Conservation (phyloP, 192 early-diverging fungal genomes). For the Umbelopsis sp. region DNA sequence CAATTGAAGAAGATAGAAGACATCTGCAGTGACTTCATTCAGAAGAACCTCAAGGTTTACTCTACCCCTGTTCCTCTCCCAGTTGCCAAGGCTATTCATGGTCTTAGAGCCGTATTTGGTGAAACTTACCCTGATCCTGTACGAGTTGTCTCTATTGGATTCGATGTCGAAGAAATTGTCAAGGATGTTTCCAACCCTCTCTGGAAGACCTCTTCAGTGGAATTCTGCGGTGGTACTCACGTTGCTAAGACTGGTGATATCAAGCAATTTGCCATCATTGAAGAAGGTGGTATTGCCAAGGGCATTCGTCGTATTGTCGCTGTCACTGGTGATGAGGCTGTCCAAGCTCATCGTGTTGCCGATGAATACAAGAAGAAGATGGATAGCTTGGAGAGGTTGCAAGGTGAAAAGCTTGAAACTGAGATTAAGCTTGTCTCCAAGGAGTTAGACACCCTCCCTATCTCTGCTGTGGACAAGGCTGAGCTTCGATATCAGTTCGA, state of each 20-base stretch:
- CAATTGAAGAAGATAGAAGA: constrained; percentile 75
- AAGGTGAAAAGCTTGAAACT: constrained; percentile 66
- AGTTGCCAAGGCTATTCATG: constrained; percentile 82
- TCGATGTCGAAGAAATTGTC: constrained; percentile 84
- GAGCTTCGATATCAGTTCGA: constrained; percentile 72
- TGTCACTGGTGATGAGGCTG: constrained; percentile 92
- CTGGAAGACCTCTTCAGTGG: constrained; percentile 86
- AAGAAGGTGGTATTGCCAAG: constrained; percentile 93
- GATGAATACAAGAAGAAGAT: constrained; percentile 71
- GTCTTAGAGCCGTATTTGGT: constrained; percentile 96
- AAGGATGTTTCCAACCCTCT: constrained; percentile 73
- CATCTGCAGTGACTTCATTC: constrained; percentile 78
- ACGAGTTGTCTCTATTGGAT: constrained; percentile 92
- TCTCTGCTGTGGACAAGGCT: constrained; percentile 81
- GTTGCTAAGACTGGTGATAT: constrained; percentile 89
- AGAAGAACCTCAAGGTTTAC: constrained; percentile 74
- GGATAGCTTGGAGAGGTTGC: constrained; percentile 55
- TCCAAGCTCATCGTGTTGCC: constrained; percentile 61
- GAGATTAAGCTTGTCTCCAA: constrained; percentile 78
- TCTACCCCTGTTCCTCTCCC: constrained; percentile 83
- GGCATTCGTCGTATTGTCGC: constrained; percentile 95
- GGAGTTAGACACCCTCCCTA: constrained; percentile 76
- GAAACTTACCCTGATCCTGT: constrained; percentile 98
- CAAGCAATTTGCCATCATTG: constrained; percentile 81
- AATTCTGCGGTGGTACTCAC: constrained; percentile 99